Evolutionary conservation across 495 filamentous ascomycete species (phyloP).

Genomic region (Neurospora sp.): DNA sequence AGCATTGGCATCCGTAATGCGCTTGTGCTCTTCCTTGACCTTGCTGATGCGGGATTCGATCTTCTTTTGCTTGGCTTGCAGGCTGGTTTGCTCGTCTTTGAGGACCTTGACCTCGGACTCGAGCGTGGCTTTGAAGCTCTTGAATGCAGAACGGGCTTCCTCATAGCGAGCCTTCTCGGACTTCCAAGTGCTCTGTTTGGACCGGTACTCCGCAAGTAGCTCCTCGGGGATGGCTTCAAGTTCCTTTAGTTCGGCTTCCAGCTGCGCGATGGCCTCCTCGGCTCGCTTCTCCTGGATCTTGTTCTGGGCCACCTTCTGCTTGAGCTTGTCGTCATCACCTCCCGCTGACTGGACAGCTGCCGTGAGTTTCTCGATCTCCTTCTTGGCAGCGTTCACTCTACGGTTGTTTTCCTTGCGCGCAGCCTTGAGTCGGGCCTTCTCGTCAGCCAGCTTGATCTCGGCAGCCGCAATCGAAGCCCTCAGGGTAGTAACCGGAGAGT

Average conservation of each 20-base stretch:
- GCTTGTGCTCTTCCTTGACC: conserved; percentile 68
- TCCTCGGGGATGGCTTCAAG: conserved; percentile 60
- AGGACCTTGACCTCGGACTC: conserved; percentile 54
- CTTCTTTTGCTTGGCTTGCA: conserved; percentile 69
- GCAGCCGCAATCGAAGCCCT: conserved; percentile 77
- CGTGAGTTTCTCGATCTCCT: conserved; percentile 69
- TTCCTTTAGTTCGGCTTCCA: conserved; percentile 56
- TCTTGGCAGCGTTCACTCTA: conserved; percentile 56
- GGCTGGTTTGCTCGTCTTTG: conserved; percentile 54
- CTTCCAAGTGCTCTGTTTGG: conserved; percentile 52
- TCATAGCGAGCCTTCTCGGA: conserved; percentile 55
- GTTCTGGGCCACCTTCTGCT: conserved; percentile 67
- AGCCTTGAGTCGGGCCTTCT: conserved; percentile 63
- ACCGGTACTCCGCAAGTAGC: conserved; percentile 49
- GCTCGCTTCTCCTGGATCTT: conserved; percentile 71
- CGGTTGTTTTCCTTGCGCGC: conserved; percentile 72
- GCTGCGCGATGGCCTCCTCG: conserved; percentile 55
- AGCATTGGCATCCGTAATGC: conserved; percentile 65
- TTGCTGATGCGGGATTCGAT: conserved; percentile 64
- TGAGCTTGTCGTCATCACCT: conserved; percentile 71
- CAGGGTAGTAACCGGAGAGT: conserved; percentile 82
- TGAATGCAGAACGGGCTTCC: conserved; percentile 46
- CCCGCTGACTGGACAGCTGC: conserved; percentile 59
- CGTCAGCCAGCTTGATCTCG: conserved; percentile 67
- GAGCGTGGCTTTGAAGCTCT: conserved; percentile 50